Evolutionary conservation across 2,329 filamentous ascomycete species (phyloP), one percentile per base, ranked within the genome.

Genomic region (Pezizomycotina sp.): DNA sequence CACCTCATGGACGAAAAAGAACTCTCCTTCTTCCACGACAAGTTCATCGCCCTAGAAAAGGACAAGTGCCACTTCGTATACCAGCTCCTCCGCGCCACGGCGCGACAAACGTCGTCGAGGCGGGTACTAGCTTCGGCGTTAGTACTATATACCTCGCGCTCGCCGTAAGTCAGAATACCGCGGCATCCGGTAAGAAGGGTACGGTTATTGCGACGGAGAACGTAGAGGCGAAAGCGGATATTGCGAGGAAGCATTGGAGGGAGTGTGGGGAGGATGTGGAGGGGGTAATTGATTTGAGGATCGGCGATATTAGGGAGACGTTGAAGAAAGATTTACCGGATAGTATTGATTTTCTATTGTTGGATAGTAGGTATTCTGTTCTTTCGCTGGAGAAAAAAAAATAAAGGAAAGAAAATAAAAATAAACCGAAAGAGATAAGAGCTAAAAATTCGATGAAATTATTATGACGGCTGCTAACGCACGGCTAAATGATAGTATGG

Each of bases 61-160:
- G 68, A 73, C 50, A 74, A 74, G 51, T 67, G 62, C 47, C 56
- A 62, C 3, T 60, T 71, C 24, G 54, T 69, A 1, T 74, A 74
- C 51, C 62, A 66, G 12, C 57, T 74, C 0, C 50, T 62, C 2
- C 60, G 61, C 3, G 57, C 61, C 7, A 63, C 55, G 6, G 58
- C 2, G 69, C 69, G 1, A 57, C 56, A 2, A 61, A 60, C 26
- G 55, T 73, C 14, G 62, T 74, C 23, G 70, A 75, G 49, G 69
- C 67, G 0, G 71, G 70, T 1, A 74, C 71, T 0, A 66, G 62
- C 26, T 74, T 69, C 38, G 71, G 71, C 2, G 62, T 75, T 1
- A 69, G 64, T 37, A 74, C 70, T 0, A 69, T 74, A 27, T 75
- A 73, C 41, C 60, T 74, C 2, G 68, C 69, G 0, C 56, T 74